Conservation (phyloP, 495 filamentous ascomycete species). For the Xanthoparmelia taractica region DNA sequence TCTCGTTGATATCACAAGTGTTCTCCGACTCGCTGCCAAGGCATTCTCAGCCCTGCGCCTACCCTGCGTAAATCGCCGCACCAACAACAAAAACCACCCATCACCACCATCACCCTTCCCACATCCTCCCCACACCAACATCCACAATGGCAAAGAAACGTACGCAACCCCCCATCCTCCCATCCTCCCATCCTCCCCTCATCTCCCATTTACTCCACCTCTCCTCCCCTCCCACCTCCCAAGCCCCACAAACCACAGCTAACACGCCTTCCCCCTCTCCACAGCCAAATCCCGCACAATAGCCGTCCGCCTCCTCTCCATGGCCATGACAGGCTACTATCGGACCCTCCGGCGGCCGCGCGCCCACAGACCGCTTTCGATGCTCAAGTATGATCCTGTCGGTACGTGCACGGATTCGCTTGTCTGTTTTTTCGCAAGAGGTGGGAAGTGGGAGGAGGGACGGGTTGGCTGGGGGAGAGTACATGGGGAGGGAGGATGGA, state of each 20-base stretch:
- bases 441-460: too few species aligned
- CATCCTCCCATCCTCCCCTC: not conserved
- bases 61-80: not conserved
- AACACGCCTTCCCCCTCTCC: conserved; percentile 1
- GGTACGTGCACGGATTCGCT: conserved; percentile 49
- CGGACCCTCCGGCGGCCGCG: conserved; percentile 81
- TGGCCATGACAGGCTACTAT: conserved; percentile 98
- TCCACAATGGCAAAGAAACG: conserved; percentile 8
- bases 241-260: not conserved
- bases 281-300: conserved; percentile 88
- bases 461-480: too few species aligned
- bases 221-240: not conserved
- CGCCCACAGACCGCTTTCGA: conserved; percentile 72
- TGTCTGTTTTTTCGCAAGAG: too few species aligned
- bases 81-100: not conserved
- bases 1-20: not conserved
- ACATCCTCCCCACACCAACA: not conserved
- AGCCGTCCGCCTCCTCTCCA: conserved; percentile 88
- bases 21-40: not conserved
- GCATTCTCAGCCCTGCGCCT: not conserved
- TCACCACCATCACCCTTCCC: not conserved
- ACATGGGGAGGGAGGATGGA: not conserved
- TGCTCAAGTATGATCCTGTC: conserved; percentile 98
- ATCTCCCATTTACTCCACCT: not conserved
- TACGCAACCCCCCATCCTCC: too few species aligned